Base-by-base conservation (phyloP, 805 yeast genomes). In the Saccharomyces cerevisiae region DNA sequence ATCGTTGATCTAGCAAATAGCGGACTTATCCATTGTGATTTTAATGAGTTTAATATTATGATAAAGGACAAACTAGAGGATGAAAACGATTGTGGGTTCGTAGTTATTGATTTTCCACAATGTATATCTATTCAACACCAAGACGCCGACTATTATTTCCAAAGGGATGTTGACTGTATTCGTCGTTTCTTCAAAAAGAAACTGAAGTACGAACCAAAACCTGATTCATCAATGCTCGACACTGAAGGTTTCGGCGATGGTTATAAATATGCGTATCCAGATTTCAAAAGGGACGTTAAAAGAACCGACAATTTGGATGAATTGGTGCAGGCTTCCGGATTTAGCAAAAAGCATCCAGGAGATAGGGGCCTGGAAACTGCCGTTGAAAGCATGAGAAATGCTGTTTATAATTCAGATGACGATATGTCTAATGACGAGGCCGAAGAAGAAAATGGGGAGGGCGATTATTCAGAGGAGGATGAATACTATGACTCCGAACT, bases 71-170 rank as follows among this genome's bases (percentile, higher is more conserved):
- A 79, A 48, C 79, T 76, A 4, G 72, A 73, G 17, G 75, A 68
- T 46, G 65, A 76, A 21, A 73, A 72, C 54, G 88, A 83, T 53
- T 72, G 73, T 47, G 94, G 88, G 50, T 89, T 90, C 63, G 85
- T 91, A 22, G 96, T 94, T 28, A 92, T 94, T 64, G 99, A 94
- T 77, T 94, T 94, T 76, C 99, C 99, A 2, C 99, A 94, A 72
- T 92, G 97, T 81, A 87, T 94, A 17, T 89, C 97, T 24, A 87
- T 88, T 48, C 91, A 87, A 60, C 99, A 94, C 67, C 77, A 76
- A 2, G 97, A 94, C 68, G 97, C 98, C 6, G 85, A 85, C 58
- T 80, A 78, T 54, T 91, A 89, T 69, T 94, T 94, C 70, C 82
- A 88, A 62, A 80, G 99, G 73, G 99, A 94, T 72, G 95, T 94